phyloP scores from a whole-genome alignment of 2,329 filamentous ascomycete genomes.

The Colletotrichum melonis region DNA sequence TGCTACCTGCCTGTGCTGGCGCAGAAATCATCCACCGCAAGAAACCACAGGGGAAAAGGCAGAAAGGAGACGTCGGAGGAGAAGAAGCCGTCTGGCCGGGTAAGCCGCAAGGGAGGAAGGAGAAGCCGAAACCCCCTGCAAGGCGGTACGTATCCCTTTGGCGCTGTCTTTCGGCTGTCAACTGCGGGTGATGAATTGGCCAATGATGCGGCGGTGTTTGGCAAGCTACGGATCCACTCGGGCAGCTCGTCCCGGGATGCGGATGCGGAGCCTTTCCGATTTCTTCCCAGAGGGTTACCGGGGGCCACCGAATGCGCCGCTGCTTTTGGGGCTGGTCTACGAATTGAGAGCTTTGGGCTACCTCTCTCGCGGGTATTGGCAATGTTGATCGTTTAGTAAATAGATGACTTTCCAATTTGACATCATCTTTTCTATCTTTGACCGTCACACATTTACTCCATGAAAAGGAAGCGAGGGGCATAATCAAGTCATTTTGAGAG shows the following conservation, averaged over 20 bases:
- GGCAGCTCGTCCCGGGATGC: background rate
- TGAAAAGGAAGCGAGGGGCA: no score
- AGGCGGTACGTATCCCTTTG: conserved; percentile 6
- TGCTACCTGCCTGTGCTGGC: no score
- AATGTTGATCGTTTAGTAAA: no score
- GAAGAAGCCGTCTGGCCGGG: conserved; percentile 16
- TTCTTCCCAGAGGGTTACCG: conserved; percentile 26
- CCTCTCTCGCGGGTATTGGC: no score
- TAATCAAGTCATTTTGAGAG: no score
- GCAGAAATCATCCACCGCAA: background rate
- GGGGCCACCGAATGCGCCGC: background rate
- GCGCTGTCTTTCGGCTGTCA: conserved; percentile 3
- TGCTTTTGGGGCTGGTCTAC: conserved; percentile 5
- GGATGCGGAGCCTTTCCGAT: conserved; percentile 25
- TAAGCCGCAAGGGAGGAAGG: background rate
- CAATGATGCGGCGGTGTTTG: conserved; percentile 20
- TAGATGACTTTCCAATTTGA: no score
- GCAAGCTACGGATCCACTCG: conserved; percentile 8
- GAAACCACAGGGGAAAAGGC: background rate
- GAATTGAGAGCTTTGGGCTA: no score
- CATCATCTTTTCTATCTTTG: no score
- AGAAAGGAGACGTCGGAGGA: background rate
- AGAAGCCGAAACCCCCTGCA: conserved; percentile 33
- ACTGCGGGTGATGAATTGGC: conserved; percentile 5
- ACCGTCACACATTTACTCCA: no score